A percentile compares a stretch with the other conserved stretches of the same genome.
Conservation (phyloP, 768 basidiomycete genomes). For the Suillus clintonianus region DNA sequence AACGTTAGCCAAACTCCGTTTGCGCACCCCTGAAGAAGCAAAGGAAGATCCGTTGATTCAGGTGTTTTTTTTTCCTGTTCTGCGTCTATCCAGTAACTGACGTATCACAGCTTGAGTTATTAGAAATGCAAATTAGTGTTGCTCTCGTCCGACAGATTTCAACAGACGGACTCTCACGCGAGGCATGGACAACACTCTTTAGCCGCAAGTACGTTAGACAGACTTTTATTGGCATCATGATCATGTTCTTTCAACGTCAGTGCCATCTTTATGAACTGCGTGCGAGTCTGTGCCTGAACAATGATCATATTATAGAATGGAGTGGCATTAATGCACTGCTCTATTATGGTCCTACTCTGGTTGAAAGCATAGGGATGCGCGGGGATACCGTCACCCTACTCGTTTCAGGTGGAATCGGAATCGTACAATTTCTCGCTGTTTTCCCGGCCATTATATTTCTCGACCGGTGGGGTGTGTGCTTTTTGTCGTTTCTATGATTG, state of each 20-base stretch:
- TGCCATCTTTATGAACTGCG: constrained; percentile 5
- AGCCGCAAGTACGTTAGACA: constrained; percentile 53
- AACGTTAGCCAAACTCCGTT: constrained; percentile 55
- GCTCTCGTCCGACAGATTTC: constrained; percentile 46
- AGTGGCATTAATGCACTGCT: constrained; percentile 83
- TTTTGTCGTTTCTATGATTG: neutral
- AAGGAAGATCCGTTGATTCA: constrained; percentile 52
- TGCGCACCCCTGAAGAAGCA: constrained; percentile 47
- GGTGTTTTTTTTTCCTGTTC: constrained; percentile 26
- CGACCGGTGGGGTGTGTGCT: constrained; percentile 56
- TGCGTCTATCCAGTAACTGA: neutral
- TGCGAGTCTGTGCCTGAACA: neutral
- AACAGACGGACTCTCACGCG: constrained; percentile 21
- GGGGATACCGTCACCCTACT: constrained; percentile 62
- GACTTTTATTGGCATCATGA: constrained; percentile 68
- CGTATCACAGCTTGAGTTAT: constrained; percentile 57
- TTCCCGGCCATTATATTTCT: constrained; percentile 73
- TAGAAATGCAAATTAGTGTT: constrained; percentile 76
- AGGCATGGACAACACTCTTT: constrained; percentile 63
- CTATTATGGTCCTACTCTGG: constrained; percentile 79
- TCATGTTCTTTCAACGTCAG: constrained; percentile 86
- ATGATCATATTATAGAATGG: constrained; percentile 58
- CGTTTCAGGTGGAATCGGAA: constrained; percentile 77
- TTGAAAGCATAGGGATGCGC: constrained; percentile 61
- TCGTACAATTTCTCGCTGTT: constrained; percentile 77